Base-by-base conservation (phyloP, 192 early-diverging fungal species). In the Backusella sp. region DNA sequence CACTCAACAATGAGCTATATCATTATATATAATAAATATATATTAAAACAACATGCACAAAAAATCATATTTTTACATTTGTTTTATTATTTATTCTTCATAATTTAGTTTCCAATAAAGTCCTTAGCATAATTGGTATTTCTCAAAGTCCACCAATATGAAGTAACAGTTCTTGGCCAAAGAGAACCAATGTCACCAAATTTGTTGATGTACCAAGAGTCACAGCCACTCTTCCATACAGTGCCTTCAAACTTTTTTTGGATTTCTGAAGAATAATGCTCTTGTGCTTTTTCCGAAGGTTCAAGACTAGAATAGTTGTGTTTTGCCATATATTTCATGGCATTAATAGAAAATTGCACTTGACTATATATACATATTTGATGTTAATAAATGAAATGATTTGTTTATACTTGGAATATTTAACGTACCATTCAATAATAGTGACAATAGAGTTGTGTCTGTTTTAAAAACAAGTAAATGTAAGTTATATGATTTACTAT, bases 181-280 rank as follows among this genome's bases (percentile, higher is more conserved):
- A 79, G 78, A 39, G 78, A 41, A 21, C 49, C 56, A 42, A 79
- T 77, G 19, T 82, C 78, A 23, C 85, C 86, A 12, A 75, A 73
- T 0, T 74, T 73, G 59, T 85, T 84, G 65, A 77, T 81, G 72
- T 88, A 88, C 85, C 85, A 89, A 28, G 82, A 85, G n/a, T 81
- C 70, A 77, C 88, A 87, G 6, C 77, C 74, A 1, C 84, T 81
- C 6, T 76, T 70, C 88, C 88, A 89, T 46, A 83, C 86, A 23
- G 81, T 86, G 11, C 75, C 59, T 65, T 85, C 70, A 69, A 86
- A 74, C 3, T 73, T 81, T 21, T 77, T 72, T 42, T 84, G 76
- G 28, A 85, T 62, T 0, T 81, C 74, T 19, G 39, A 78, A 8
- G 74, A 73, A 46, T 79, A 86, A 12, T 70, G 74, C 0, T 83